These are phyloP conservation scores for Cyberlindnera maclurae DNA, from an alignment of 805 yeast genomes.

Conservation along the genomic window DNA sequence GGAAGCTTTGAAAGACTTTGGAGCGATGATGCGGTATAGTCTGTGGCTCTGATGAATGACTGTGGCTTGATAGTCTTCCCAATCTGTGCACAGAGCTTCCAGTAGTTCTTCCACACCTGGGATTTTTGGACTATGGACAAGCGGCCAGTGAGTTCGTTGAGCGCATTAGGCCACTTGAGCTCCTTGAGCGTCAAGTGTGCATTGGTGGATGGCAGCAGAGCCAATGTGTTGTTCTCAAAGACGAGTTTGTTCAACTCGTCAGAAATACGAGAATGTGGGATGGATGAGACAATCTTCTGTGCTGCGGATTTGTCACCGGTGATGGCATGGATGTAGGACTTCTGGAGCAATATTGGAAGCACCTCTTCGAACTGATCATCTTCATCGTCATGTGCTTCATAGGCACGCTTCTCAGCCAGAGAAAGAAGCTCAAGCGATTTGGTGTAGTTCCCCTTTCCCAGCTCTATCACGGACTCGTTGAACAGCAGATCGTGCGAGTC, in stretches of 20 bases:
- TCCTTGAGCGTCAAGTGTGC: conserved; percentile 27
- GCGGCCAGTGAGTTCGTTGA: conserved; percentile 17
- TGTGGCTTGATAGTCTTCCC: conserved; percentile 13
- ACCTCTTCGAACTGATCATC: conserved; percentile 44
- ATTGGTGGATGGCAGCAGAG: conserved; percentile 5
- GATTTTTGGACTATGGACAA: conserved; percentile 17
- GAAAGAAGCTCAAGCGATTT: conserved; percentile 37
- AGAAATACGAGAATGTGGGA: conserved; percentile 20
- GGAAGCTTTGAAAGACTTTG: conserved; percentile 11
- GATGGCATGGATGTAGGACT: conserved; percentile 46
- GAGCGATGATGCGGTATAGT: conserved; percentile 12
- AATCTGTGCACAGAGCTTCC: conserved; percentile 13
- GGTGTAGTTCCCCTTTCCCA: conserved; percentile 35
- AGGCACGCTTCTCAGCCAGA: conserved; percentile 37
- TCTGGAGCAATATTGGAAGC: conserved; percentile 56
- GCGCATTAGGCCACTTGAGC: conserved; percentile 22
- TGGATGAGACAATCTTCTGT: conserved; percentile 27
- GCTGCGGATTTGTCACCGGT: conserved; percentile 32
- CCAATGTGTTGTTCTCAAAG: conserved; percentile 26
- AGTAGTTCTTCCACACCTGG: conserved; percentile 16
- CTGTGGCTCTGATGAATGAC: conserved; percentile 3
- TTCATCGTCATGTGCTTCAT: conserved; percentile 30
- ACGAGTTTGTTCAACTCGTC: conserved; percentile 25
- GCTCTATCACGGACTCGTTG: conserved; percentile 53
- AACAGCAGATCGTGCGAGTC: conserved; percentile 55